Evolutionary conservation across 495 filamentous ascomycete genomes (phyloP).

Genomic region (Cryomyces antarcticus): DNA sequence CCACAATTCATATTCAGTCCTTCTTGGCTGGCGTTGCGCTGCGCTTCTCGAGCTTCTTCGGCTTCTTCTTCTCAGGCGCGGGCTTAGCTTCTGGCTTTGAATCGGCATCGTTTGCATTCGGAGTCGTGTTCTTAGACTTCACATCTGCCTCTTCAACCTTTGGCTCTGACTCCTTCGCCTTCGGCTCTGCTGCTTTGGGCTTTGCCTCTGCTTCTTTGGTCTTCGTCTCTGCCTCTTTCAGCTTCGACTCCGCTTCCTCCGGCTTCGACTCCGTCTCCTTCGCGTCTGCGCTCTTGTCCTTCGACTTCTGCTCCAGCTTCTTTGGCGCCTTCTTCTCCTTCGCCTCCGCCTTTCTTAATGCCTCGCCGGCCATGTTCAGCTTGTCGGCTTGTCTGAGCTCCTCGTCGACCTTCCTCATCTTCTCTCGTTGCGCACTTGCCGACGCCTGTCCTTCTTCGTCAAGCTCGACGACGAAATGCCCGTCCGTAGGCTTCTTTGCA

Average conservation of each 20-base stretch:
- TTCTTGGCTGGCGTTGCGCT: background rate
- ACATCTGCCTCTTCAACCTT: background rate
- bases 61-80: constrained; percentile 6
- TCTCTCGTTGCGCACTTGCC: background rate
- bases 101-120: background rate
- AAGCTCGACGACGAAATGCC: constrained; percentile 16
- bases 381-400: background rate
- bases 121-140: background rate
- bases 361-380: background rate
- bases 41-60: constrained; percentile 3
- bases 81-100: background rate
- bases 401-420: background rate
- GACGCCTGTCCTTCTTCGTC: background rate
- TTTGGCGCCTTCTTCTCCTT: constrained; percentile 3
- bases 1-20: too few species aligned
- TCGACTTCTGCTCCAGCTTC: constrained; percentile 1
- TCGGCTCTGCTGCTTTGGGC: background rate
- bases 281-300: background rate
- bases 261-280: background rate
- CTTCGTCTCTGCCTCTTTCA: background rate
- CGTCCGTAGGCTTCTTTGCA: constrained; percentile 16
- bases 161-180: background rate
- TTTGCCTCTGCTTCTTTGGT: constrained; percentile 2
- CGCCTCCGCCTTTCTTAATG: background rate
- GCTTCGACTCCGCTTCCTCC: background rate